Evolutionary conservation across 176 grass and related monocot species (phyloP), one percentile per base, ranked within the genome.

Genomic region (Poa annua): DNA sequence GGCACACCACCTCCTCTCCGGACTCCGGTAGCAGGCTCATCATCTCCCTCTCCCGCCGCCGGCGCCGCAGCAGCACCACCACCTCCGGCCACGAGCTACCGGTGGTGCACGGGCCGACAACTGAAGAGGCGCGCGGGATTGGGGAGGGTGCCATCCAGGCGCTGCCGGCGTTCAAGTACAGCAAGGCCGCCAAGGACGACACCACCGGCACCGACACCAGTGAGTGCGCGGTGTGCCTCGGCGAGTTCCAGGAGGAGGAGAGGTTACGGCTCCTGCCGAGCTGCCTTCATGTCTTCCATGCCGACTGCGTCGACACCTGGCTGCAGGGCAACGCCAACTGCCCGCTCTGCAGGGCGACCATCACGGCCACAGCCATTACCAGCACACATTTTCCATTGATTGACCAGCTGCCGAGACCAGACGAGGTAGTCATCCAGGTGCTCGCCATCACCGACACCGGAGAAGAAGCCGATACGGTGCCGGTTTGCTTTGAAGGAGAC

Each of bases 271-370:
- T 99, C 47, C 88, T 99, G 44, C 93, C 93, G 1, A 72, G 82
- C 44, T 99, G 96, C 84, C 79, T 95, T 74, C 96, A 99, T 14
- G 83, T 86, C 78, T 99, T 96, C 91, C 96, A 99, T 45, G 82
- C 90, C 0, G 81, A 83, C 56, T 99, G 96, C 74, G 87, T 99
- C 2, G 93, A 99, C 53, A 85, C 80, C 4, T 99, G 96, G 96
- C 86, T 99, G 11, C 93, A 91, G 8, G 74, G 73, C 78, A 94
- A 87, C 14, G 81, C 93, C 17, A 99, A 86, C 69, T 96, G 96
- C 81, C 96, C 96, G 4, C 90, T 99, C 74, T 98, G 93, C 80
- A 82, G 96, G 26, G 73, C 91, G 47, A 42, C 80, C 68, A 88
- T 92, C 80, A 77, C 82, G 1, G 56, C 41, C 59, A 47, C 33